Evolutionary conservation across 192 early-diverging fungal species (phyloP).

Genomic region (Coemansia sp.): DNA sequence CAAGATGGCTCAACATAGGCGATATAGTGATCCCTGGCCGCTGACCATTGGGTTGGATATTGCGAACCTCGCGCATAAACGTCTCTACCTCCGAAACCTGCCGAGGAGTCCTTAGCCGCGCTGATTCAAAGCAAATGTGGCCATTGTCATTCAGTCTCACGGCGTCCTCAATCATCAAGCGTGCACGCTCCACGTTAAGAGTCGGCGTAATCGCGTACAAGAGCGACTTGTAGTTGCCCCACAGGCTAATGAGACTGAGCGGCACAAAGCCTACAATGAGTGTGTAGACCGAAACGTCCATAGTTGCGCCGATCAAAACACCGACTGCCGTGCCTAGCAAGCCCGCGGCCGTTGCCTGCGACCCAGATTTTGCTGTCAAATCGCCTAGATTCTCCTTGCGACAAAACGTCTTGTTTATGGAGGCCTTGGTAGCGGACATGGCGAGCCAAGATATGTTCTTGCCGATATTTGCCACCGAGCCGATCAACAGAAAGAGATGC

Average conservation of each 20-base stretch:
- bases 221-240: conserved; percentile 68
- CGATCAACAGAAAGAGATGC: conserved; percentile 71
- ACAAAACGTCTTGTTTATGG: conserved; percentile 80
- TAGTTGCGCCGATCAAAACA: conserved; percentile 43
- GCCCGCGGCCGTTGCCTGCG: conserved; percentile 81
- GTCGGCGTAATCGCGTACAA: conserved; percentile 40
- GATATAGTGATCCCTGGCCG: conserved; percentile 34
- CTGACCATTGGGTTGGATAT: conserved; percentile 8
- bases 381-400: conserved; percentile 80
- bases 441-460: conserved; percentile 90
- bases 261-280: conserved; percentile 69
- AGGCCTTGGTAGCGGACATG: conserved; percentile 74
- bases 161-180: conserved; percentile 21
- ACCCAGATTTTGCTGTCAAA: conserved; percentile 81
- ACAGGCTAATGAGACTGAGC: conserved; percentile 70
- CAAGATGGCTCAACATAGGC: conserved; percentile 11
- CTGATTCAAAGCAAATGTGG: conserved; percentile 13
- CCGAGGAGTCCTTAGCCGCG: conserved; percentile 29
- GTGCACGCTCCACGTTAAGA: conserved; percentile 38
- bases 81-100: conserved; percentile 33
- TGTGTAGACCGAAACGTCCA: conserved; percentile 34
- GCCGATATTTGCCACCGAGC: conserved; percentile 79
- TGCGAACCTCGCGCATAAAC: conserved; percentile 40
- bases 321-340: conserved; percentile 69
- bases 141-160: not conserved